A percentile compares a stretch with the other conserved stretches of the same genome.
These are phyloP conservation scores for Entonaema liquescens DNA, from an alignment of 495 filamentous ascomycete genomes.

Conservation along the genomic window DNA sequence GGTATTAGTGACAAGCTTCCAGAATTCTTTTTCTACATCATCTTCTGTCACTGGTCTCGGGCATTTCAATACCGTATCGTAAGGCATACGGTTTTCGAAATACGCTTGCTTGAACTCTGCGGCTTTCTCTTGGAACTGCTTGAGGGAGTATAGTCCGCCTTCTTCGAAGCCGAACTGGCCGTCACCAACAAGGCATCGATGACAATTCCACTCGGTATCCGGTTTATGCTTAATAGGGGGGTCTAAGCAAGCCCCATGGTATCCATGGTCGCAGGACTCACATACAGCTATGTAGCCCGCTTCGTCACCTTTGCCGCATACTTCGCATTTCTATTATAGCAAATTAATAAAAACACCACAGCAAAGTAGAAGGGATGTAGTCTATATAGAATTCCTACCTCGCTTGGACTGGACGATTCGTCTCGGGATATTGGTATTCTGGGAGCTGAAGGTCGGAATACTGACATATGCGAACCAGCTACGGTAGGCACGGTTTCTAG, in stretches of 20 bases:
- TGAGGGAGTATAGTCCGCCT: slow-evolving; percentile 93
- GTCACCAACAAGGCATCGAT: slow-evolving; percentile 93
- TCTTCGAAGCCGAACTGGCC: slow-evolving; percentile 98
- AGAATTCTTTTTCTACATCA: slow-evolving; percentile 97
- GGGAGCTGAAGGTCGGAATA: slow-evolving; percentile 83
- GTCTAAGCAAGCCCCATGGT: slow-evolving; percentile 89
- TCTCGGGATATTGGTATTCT: slow-evolving; percentile 67
- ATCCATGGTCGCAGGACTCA: slow-evolving; percentile 90
- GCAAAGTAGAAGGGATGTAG: not conserved
- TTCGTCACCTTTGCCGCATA: slow-evolving; percentile 83
- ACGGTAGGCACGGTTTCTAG: slow-evolving; percentile 87
- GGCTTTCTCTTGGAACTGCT: slow-evolving; percentile 96
- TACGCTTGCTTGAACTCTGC: slow-evolving; percentile 92
- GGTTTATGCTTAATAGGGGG: slow-evolving; percentile 80
- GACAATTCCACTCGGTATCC: slow-evolving; percentile 95
- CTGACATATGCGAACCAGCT: slow-evolving; percentile 95
- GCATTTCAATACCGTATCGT: slow-evolving; percentile 83
- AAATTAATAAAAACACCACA: slow-evolving; percentile 34
- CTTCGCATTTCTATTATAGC: slow-evolving; percentile 79
- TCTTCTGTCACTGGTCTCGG: slow-evolving; percentile 87
- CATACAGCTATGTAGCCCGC: slow-evolving; percentile 74
- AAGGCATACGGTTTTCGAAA: slow-evolving; percentile 90
- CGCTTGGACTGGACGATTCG: slow-evolving; percentile 72
- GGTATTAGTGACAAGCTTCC: slow-evolving; percentile 89
- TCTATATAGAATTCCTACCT: slow-evolving; percentile 62